These are phyloP conservation scores for Fusarium pininemorale DNA, from an alignment of 2,329 filamentous ascomycete genomes.

Conservation along the genomic window DNA sequence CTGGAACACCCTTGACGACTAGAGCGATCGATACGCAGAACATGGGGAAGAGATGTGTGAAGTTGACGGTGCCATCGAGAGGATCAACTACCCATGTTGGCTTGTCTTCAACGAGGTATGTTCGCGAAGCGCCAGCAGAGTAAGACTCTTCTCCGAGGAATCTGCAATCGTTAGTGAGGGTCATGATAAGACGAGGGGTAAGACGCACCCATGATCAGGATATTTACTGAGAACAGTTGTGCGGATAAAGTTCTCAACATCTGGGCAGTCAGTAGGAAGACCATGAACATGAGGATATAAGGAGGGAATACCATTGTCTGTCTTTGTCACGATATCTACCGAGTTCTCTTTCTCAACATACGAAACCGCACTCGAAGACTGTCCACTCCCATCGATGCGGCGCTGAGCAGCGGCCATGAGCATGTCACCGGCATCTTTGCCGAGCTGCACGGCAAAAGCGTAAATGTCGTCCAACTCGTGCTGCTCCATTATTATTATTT, in stretches of 20 bases:
- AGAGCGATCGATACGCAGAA: constrained; percentile 83
- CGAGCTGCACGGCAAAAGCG: constrained; percentile 74
- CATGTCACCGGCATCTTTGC: constrained; percentile 74
- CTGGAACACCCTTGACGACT: constrained; percentile 64
- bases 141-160: constrained; percentile 84
- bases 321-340: constrained; percentile 81
- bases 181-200: neutral
- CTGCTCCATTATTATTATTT: constrained; percentile 44
- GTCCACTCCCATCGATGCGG: constrained; percentile 38
- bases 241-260: constrained; percentile 77
- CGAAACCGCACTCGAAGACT: constrained; percentile 27
- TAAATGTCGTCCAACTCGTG: constrained; percentile 72
- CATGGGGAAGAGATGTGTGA: constrained; percentile 82
- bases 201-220: constrained; percentile 69
- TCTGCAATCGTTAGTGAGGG: constrained; percentile 49
- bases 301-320: constrained; percentile 68
- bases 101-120: constrained; percentile 70
- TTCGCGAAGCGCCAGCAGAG: constrained; percentile 71
- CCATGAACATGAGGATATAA: neutral
- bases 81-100: constrained; percentile 84
- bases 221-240: constrained; percentile 66
- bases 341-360: constrained; percentile 74
- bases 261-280: constrained; percentile 49
- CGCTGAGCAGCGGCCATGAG: constrained; percentile 67
- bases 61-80: constrained; percentile 83